These are phyloP conservation scores for Colletotrichum musae DNA, from an alignment of 2,329 filamentous ascomycete species.

Conservation along the genomic window DNA sequence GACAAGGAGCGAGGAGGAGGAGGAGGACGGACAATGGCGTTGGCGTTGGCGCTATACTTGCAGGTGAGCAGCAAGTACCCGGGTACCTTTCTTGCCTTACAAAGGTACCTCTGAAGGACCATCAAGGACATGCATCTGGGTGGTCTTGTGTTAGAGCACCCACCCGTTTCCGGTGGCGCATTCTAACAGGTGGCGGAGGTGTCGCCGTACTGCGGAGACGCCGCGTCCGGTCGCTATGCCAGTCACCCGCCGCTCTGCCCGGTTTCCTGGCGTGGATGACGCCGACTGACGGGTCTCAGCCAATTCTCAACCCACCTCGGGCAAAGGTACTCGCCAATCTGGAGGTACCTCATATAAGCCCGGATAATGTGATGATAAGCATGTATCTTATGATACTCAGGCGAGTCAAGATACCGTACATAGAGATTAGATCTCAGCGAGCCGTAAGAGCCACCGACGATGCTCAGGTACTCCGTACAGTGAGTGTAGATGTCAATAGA, in stretches of 20 bases:
- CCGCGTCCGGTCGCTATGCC: slow-evolving; percentile 1
- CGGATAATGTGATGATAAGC: no score
- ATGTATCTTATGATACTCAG: no score
- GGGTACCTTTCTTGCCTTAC: no score
- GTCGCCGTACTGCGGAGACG: slow-evolving; percentile 35
- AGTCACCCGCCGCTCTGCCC: slow-evolving; percentile 7
- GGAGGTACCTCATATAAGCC: no score
- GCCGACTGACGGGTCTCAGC: slow-evolving; percentile 36
- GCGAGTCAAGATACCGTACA: no score
- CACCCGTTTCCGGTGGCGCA: not conserved
- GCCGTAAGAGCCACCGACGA: no score
- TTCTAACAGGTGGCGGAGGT: slow-evolving; percentile 36
- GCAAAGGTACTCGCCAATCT: no score
- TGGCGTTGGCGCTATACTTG: not conserved
- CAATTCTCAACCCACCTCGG: not conserved
- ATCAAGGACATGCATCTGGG: not conserved
- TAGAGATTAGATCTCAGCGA: no score
- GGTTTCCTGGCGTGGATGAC: slow-evolving; percentile 30
- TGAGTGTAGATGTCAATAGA: no score
- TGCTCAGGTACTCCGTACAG: no score
- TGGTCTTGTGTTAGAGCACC: not conserved
- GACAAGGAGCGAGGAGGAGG: not conserved
- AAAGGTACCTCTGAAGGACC: not conserved
- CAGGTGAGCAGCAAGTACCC: not conserved
- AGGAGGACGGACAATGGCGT: slow-evolving; percentile 3